A percentile compares a stretch with the other conserved stretches of the same genome.
phyloP scores from a whole-genome alignment of 139 green algal species.

The Chlorella sorokiniana region DNA sequence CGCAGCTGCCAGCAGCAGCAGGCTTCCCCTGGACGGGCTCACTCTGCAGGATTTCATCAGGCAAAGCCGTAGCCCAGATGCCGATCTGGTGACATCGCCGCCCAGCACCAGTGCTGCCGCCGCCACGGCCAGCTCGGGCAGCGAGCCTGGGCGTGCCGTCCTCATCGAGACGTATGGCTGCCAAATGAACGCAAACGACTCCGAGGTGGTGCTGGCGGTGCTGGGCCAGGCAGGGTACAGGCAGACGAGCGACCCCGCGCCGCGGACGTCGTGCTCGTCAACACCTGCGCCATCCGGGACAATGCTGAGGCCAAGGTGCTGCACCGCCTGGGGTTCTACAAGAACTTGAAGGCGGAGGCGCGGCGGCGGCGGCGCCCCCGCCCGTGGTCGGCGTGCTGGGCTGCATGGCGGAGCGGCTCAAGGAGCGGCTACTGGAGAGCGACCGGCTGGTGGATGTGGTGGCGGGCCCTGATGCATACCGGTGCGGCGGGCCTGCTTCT shows the following conservation, averaged over 20 bases:
- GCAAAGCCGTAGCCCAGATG: neutral
- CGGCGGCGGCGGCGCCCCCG: neutral
- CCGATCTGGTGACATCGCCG: too few relatives aligned
- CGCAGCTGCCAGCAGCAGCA: neutral
- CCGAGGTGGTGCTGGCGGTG: conserved; percentile 76
- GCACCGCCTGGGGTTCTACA: conserved; percentile 69
- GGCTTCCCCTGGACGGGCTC: conserved; percentile 16
- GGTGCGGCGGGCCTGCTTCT: neutral
- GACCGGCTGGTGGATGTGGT: conserved; percentile 88
- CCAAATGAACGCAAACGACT: conserved; percentile 90
- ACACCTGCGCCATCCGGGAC: conserved; percentile 94
- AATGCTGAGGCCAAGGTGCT: conserved; percentile 78
- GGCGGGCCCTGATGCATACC: conserved; percentile 87
- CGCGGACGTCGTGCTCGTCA: conserved; percentile 84
- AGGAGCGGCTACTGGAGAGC: conserved; percentile 71
- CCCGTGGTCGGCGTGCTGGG: conserved; percentile 85
- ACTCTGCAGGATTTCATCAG: conserved; percentile 17
- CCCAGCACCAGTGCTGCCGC: neutral
- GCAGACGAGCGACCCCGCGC: conserved; percentile 17
- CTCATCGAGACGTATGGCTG: conserved; percentile 81
- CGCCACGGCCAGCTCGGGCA: neutral
- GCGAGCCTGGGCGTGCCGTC: conserved; percentile 12
- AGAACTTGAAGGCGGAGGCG: conserved; percentile 46
- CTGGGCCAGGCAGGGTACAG: conserved; percentile 61
- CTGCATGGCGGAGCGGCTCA: conserved; percentile 94